Evolutionary conservation across 208 protist species (phyloP).

Genomic region (Acanthamoeba royreba): DNA sequence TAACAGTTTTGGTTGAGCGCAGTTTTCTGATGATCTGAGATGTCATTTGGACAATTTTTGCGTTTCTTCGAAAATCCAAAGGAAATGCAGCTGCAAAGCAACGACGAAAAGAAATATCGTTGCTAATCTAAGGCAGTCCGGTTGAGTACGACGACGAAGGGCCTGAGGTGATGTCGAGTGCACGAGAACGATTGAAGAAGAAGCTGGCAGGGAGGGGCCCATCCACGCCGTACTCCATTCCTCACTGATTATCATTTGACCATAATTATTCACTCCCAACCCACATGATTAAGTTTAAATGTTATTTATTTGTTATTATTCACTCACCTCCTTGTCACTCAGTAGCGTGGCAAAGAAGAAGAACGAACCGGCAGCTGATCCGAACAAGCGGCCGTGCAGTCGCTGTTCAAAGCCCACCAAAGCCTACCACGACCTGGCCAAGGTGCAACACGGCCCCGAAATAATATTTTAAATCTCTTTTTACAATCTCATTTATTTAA

Average conservation of each 20-base stretch:
- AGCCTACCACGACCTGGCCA: neutral
- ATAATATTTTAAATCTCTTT: neutral
- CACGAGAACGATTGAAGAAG: conserved; percentile 8
- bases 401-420: neutral
- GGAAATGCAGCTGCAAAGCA: neutral
- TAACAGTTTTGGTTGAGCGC: too few species aligned
- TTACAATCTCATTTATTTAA: neutral
- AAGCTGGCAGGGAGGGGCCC: neutral
- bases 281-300: too few species aligned
- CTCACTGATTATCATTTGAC: neutral
- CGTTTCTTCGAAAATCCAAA: too few species aligned
- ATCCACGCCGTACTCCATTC: neutral
- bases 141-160: neutral
- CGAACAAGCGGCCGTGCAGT: neutral
- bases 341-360: neutral
- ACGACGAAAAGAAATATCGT: neutral
- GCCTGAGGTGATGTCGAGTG: neutral
- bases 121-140: neutral
- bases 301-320: neutral
- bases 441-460: neutral
- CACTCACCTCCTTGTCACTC: neutral
- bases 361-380: neutral
- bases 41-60: too few species aligned
- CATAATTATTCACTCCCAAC: neutral
- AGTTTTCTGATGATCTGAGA: too few species aligned